phyloP scores from a whole-genome alignment of 2,329 filamentous ascomycete genomes.

The Aspergillus sp. region DNA sequence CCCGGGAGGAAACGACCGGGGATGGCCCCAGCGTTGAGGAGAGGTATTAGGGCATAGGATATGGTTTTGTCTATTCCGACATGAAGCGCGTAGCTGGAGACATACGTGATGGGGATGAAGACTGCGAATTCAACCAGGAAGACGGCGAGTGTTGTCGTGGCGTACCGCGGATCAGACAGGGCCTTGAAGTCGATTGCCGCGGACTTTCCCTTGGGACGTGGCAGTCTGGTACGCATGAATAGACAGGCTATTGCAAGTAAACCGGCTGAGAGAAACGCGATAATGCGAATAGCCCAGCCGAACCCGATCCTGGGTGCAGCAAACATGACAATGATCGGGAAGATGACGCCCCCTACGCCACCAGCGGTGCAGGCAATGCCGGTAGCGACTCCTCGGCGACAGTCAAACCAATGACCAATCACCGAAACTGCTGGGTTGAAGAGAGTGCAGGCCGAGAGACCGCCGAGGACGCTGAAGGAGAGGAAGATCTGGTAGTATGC shows the following conservation, averaged over 20 bases:
- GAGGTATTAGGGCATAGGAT: conserved; percentile 31
- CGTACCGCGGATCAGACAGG: conserved; percentile 24
- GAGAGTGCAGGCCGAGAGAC: conserved; percentile 30
- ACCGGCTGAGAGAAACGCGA: conserved; percentile 24
- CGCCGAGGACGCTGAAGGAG: conserved; percentile 35
- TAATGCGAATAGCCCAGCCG: conserved; percentile 32
- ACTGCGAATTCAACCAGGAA: conserved; percentile 38
- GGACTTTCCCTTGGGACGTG: conserved; percentile 17
- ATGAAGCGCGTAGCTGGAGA: conserved; percentile 32
- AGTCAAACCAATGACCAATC: conserved; percentile 37
- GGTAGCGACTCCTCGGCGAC: conserved; percentile 32
- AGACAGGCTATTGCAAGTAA: conserved; percentile 22
- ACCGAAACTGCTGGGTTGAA: conserved; percentile 32
- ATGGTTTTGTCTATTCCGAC: conserved; percentile 25
- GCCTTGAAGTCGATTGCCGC: conserved; percentile 23
- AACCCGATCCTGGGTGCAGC: conserved; percentile 31
- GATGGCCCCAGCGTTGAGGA: conserved; percentile 34
- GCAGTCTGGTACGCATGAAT: conserved; percentile 25
- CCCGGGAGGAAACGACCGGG: conserved; percentile 36
- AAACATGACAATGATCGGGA: conserved; percentile 34
- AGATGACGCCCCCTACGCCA: conserved; percentile 35
- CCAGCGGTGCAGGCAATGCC: conserved; percentile 37
- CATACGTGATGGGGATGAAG: conserved; percentile 38
- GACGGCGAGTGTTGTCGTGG: conserved; percentile 27
- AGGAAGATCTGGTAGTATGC: conserved; percentile 42